These are phyloP conservation scores for Talaromyces sp. DNA, from an alignment of 2,329 filamentous ascomycete genomes.

Conservation along the genomic window DNA sequence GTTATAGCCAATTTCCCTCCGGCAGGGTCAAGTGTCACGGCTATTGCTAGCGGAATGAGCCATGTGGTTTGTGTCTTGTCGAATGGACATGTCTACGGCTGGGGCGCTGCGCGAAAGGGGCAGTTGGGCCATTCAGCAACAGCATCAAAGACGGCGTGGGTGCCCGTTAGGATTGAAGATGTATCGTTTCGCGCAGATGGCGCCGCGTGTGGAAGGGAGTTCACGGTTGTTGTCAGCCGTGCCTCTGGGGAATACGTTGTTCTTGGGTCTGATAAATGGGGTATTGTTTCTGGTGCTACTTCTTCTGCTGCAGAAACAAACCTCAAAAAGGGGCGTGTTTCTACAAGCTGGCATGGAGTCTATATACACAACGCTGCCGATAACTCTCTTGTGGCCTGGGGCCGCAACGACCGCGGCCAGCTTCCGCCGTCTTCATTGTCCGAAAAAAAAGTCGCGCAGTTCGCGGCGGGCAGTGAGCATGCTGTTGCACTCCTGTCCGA, in stretches of 20 bases:
- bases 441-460: conserved; percentile 41
- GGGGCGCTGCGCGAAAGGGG: conserved; percentile 82
- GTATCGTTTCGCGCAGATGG: conserved; percentile 53
- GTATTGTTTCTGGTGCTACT: conserved; percentile 51
- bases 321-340: conserved; percentile 60
- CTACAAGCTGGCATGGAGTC: conserved; percentile 77
- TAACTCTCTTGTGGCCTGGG: conserved; percentile 67
- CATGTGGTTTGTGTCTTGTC: conserved; percentile 71
- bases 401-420: conserved; percentile 80
- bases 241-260: conserved; percentile 58
- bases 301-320: not conserved
- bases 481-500: conserved; percentile 64
- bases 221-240: conserved; percentile 66
- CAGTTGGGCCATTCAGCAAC: conserved; percentile 61
- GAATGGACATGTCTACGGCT: conserved; percentile 76
- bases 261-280: conserved; percentile 71
- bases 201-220: conserved; percentile 77
- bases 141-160: conserved; percentile 44
- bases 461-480: conserved; percentile 91
- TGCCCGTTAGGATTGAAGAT: conserved; percentile 58
- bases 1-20: conserved; percentile 57
- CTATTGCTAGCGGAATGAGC: conserved; percentile 69
- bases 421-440: conserved; percentile 57
- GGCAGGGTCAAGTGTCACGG: conserved; percentile 51
- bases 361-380: conserved; percentile 60